Evolutionary conservation across 129 eudicot genomes (phyloP).

Genomic region (Escallonia herrerae): DNA sequence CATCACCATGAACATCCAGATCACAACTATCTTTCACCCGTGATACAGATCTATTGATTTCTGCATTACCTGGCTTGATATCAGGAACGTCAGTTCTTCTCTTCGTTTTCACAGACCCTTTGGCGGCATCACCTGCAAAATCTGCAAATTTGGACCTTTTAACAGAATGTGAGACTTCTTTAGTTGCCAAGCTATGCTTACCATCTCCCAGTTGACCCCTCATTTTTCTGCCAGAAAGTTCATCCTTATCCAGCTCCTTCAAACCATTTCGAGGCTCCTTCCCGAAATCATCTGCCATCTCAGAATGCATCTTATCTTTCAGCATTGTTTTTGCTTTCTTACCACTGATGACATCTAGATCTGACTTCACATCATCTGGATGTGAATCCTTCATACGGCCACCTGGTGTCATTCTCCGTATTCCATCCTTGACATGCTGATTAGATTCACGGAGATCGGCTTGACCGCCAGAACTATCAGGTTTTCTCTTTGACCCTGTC

Average conservation of each 20-base stretch:
- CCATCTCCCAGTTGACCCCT: slow-evolving; percentile 28
- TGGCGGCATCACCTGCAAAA: slow-evolving; percentile 22
- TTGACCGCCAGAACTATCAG: slow-evolving; percentile 16
- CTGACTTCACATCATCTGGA: slow-evolving; percentile 23
- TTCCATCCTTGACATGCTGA: slow-evolving; percentile 26
- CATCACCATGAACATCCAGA: slow-evolving; percentile 31
- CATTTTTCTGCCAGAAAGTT: slow-evolving; percentile 25
- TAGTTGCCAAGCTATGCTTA: slow-evolving; percentile 22
- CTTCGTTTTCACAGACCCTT: slow-evolving; percentile 23
- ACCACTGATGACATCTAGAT: slow-evolving; percentile 10
- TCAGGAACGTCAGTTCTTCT: slow-evolving; percentile 26
- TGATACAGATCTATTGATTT: slow-evolving; percentile 18
- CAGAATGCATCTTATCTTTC: slow-evolving; percentile 38
- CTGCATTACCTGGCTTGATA: slow-evolving; percentile 29
- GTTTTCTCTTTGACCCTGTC: slow-evolving; percentile 34
- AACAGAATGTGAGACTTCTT: slow-evolving; percentile 29
- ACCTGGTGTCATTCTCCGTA: slow-evolving; percentile 19
- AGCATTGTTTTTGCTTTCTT: slow-evolving; percentile 21
- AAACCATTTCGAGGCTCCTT: slow-evolving; percentile 28
- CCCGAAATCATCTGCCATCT: slow-evolving; percentile 15
- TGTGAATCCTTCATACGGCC: slow-evolving; percentile 32
- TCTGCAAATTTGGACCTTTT: slow-evolving; percentile 47
- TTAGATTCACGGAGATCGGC: slow-evolving; percentile 16
- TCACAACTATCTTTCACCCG: slow-evolving; percentile 26
- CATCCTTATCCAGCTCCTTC: slow-evolving; percentile 18